These are phyloP conservation scores for Thoreauomyces humboldtii DNA, from an alignment of 192 early-diverging fungal genomes.

Conservation along the genomic window DNA sequence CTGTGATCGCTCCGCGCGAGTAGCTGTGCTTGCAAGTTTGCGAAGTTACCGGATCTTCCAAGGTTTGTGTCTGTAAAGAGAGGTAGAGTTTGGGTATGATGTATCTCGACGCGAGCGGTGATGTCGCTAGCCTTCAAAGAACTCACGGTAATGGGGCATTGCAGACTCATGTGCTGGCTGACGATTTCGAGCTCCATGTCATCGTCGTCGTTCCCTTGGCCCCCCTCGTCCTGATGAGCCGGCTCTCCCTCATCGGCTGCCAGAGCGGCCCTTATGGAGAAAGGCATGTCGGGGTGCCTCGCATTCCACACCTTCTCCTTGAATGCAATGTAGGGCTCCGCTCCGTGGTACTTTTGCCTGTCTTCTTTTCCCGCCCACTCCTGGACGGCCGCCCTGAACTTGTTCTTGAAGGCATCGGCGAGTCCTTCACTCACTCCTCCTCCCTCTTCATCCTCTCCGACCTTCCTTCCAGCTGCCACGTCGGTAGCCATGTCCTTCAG, in stretches of 20 bases:
- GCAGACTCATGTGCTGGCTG: slow-evolving; percentile 14
- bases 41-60: slow-evolving; percentile 30
- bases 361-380: not conserved
- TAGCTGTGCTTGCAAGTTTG: slow-evolving; percentile 32
- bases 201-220: slow-evolving; percentile 9
- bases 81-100: not conserved
- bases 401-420: not conserved
- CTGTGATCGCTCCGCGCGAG: slow-evolving; percentile 26
- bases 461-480: too few relatives aligned
- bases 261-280: not conserved
- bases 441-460: not conserved
- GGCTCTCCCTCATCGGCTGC: not conserved
- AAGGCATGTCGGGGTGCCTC: slow-evolving; percentile 13
- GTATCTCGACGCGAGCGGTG: not conserved
- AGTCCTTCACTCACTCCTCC: not conserved
- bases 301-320: slow-evolving; percentile 19
- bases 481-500: slow-evolving; percentile 3
- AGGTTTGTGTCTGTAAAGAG: not conserved
- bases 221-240: not conserved
- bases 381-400: not conserved
- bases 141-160: slow-evolving; percentile 31
- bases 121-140: not conserved
- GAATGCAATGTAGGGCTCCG: slow-evolving; percentile 16
- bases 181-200: slow-evolving; percentile 26
- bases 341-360: slow-evolving; percentile 4